Conservation (phyloP, 1,139 yeast genomes). For the Eremothecium cymbalariae region DNA sequence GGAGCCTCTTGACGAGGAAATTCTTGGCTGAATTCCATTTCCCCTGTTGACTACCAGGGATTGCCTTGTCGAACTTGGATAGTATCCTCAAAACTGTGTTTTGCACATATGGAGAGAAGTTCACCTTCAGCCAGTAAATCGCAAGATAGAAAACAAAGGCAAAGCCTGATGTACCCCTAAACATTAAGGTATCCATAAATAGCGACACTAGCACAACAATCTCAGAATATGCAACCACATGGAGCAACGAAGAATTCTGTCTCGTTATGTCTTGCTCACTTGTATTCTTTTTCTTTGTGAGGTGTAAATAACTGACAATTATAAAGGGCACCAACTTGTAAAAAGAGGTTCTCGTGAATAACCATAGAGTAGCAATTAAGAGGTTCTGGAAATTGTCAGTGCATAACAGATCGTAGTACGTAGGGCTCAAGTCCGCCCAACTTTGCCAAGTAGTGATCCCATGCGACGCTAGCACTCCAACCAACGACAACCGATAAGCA, state of each 20-base stretch:
- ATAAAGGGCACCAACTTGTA: constrained; percentile 57
- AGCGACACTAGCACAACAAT: constrained; percentile 46
- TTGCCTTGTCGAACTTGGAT: constrained; percentile 25
- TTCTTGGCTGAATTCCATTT: constrained; percentile 30
- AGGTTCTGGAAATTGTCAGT: constrained; percentile 65
- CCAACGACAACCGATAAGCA: constrained; percentile 45
- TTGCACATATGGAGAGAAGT: constrained; percentile 35
- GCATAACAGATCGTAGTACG: constrained; percentile 49
- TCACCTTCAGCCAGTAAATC: constrained; percentile 63
- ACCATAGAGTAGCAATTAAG: constrained; percentile 49
- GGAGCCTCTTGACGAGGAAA: constrained; percentile 24
- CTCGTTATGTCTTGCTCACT: constrained; percentile 19
- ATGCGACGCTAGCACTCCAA: constrained; percentile 52
- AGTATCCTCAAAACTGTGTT: constrained; percentile 28
- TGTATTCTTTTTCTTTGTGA: constrained; percentile 38
- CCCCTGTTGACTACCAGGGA: constrained; percentile 30
- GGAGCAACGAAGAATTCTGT: constrained; percentile 34
- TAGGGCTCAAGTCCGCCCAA: constrained; percentile 49
- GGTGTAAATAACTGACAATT: constrained; percentile 49
- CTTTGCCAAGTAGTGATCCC: constrained; percentile 48
- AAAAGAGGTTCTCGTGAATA: constrained; percentile 54
- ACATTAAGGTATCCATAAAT: constrained; percentile 47
- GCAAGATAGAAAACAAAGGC: constrained; percentile 49
- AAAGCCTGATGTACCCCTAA: constrained; percentile 60
- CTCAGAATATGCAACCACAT: constrained; percentile 54